phyloP scores from a whole-genome alignment of 768 basidiomycete genomes.

The Tylopilus vinaceipallidus region DNA sequence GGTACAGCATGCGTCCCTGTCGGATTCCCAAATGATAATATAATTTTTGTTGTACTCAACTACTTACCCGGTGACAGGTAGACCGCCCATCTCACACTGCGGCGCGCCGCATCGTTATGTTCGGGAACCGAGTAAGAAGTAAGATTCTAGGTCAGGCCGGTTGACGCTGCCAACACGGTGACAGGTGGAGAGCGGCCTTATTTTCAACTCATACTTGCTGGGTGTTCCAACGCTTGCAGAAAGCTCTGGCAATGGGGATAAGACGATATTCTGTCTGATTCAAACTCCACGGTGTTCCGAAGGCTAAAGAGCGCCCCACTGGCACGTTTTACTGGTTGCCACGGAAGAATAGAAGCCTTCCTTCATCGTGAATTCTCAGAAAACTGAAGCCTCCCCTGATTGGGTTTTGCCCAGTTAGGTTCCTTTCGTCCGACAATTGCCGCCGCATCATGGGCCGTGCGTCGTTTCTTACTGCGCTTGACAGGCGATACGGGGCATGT shows the following conservation, averaged over 20 bases:
- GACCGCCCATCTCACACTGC: constrained; percentile 20
- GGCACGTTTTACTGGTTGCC: constrained; percentile 31
- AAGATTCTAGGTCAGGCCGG: neutral
- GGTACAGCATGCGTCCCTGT: constrained; percentile 28
- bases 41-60: constrained; percentile 16
- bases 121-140: constrained; percentile 20
- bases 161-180: constrained; percentile 22
- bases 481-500: constrained; percentile 12
- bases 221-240: constrained; percentile 1
- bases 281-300: constrained; percentile 26
- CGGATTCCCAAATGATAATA: constrained; percentile 28
- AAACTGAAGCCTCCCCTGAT: constrained; percentile 13
- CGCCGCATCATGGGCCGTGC: constrained; percentile 11
- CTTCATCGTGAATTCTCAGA: constrained; percentile 24
- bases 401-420: constrained; percentile 10
- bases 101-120: constrained; percentile 3
- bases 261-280: constrained; percentile 8
- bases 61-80: constrained; percentile 22
- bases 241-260: constrained; percentile 15
- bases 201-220: too few relatives aligned
- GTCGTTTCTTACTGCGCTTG: constrained; percentile 1
- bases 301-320: constrained; percentile 18
- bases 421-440: constrained; percentile 17
- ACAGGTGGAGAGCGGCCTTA: constrained; percentile 2
- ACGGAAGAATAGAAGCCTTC: constrained; percentile 34